A percentile compares a stretch with the other conserved stretches of the same genome.
Evolutionary conservation across 139 green algal species (phyloP).

Genomic region (Chlorokybus atmophyticus): DNA sequence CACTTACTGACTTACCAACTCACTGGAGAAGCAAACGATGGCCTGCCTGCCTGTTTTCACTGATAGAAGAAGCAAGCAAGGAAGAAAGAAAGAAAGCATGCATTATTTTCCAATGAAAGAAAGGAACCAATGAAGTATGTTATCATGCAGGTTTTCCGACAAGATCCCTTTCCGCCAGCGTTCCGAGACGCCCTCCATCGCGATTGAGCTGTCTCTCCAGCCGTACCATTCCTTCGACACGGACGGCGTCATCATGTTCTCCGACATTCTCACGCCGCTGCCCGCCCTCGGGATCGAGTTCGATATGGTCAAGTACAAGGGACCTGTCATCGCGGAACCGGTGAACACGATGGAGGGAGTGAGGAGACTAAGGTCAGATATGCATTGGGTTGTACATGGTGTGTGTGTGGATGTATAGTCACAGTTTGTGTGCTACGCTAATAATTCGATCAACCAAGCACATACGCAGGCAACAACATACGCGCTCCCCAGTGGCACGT

Average conservation of each 20-base stretch:
- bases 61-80: background rate
- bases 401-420: no score
- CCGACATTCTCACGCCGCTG: slow-evolving; percentile 94
- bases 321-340: slow-evolving; percentile 63
- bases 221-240: slow-evolving; percentile 82
- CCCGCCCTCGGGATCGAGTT: slow-evolving; percentile 94
- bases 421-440: background rate
- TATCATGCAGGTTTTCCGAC: slow-evolving; percentile 56
- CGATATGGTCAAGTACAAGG: slow-evolving; percentile 91
- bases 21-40: no score
- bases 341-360: slow-evolving; percentile 52
- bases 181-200: slow-evolving; percentile 90
- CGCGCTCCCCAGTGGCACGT: background rate
- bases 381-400: no score
- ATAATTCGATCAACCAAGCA: background rate
- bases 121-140: background rate
- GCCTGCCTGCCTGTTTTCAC: no score
- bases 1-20: no score
- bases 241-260: slow-evolving; percentile 98
- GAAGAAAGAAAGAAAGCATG: no score
- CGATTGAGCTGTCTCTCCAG: slow-evolving; percentile 88
- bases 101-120: no score
- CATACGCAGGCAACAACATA: background rate
- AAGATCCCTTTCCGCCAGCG: slow-evolving; percentile 81
- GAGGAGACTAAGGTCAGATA: slow-evolving; percentile 1